Evolutionary conservation across 306 rosid species (phyloP), one percentile per base, ranked within the genome.

Genomic region (Calophaca sinica): DNA sequence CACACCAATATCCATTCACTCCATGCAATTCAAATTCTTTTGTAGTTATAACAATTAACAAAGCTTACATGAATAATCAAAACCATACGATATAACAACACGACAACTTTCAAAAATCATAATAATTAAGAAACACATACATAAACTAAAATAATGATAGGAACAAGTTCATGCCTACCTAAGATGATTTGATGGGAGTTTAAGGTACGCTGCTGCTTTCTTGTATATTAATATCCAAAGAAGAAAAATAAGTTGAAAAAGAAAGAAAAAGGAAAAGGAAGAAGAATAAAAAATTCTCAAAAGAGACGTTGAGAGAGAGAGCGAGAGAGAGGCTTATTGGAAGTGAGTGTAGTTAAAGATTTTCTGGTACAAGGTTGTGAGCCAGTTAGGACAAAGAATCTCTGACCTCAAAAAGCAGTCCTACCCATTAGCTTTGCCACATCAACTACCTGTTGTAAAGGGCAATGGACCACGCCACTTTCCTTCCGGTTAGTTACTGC

Each of bases 351-450:
- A 71, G 84, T 65, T 66, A 74, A 66, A 44, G 66, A 74, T 20
- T 69, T 75, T 77, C 62, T 62, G 76, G 79, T 64, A 61, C 62
- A 57, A 73, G 80, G 68, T 77, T 35, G 78, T 15, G 77, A 76
- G 79, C 77, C 90, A 88, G 83, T 82, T 65, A 71, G 86, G 89
- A 83, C 87, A 82, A 80, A 86, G 77, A 88, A 89, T 82, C 75
- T 65, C 46, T 78, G 83, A 79, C 85, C 85, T 82, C 73, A 68
- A 69, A 86, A 80, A 70, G 52, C 74, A 73, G 63, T 73, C 72
- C 57, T 2, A 51, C 59, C 75, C 85, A 62, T 48, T 87, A 32
- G 78, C 80, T 73, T 83, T 64, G 81, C 79, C 89, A 79, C 82
- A 81, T 80, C 72, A 68, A 67, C 77, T 67, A 58, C 69, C 51